phyloP scores from a whole-genome alignment of 495 filamentous ascomycete genomes.

The Neurospora hispaniola region DNA sequence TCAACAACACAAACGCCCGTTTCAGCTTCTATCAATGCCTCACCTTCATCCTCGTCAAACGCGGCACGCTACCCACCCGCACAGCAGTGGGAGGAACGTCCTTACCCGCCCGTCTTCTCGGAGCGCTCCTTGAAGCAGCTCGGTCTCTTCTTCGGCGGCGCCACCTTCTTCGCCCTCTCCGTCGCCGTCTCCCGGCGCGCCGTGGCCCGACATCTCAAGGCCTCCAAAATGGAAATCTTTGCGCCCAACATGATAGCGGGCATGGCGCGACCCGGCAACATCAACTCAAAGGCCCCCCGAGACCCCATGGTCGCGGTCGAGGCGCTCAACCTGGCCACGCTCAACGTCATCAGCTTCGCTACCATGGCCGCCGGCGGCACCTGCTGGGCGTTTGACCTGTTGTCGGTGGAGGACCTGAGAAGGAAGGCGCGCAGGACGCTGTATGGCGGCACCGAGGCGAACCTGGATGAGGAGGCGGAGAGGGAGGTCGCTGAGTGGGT shows the following conservation, averaged over 20 bases:
- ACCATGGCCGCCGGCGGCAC: constrained; percentile 59
- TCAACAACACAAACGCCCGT: background rate
- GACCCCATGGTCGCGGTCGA: constrained; percentile 59
- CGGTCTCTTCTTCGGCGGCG: constrained; percentile 43
- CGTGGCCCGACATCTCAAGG: constrained; percentile 41
- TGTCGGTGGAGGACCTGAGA: constrained; percentile 58
- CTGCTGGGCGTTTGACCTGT: constrained; percentile 62
- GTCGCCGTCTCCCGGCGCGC: constrained; percentile 60
- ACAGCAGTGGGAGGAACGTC: background rate
- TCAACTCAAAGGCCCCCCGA: constrained; percentile 1
- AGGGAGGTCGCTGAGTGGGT: constrained; percentile 63
- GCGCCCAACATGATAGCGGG: constrained; percentile 37
- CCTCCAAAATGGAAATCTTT: constrained; percentile 54
- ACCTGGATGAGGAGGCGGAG: constrained; percentile 49
- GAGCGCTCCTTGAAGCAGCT: constrained; percentile 15
- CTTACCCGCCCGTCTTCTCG: constrained; percentile 9
- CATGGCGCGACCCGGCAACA: constrained; percentile 7
- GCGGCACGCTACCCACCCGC: background rate
- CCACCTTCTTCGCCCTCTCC: constrained; percentile 60
- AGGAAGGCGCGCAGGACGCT: constrained; percentile 36
- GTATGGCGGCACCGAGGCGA: constrained; percentile 27
- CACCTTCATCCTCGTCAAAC: background rate
- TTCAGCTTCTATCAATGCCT: background rate
- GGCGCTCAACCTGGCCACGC: constrained; percentile 71
- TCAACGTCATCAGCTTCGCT: constrained; percentile 61